These are phyloP conservation scores for Aspergillus steynii DNA, from an alignment of 495 filamentous ascomycete species.

Conservation along the genomic window DNA sequence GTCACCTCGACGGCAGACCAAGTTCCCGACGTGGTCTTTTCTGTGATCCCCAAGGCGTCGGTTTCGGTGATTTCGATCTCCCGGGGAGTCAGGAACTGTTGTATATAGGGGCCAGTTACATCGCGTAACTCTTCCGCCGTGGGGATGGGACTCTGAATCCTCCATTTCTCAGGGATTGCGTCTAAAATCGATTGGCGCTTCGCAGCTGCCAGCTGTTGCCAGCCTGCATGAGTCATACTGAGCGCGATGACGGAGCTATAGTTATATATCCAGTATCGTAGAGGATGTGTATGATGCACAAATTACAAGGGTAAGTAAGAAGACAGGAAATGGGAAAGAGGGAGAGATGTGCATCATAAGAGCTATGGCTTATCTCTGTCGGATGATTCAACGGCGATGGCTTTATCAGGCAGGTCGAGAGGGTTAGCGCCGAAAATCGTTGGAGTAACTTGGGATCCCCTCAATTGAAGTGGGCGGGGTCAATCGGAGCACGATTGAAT, in stretches of 20 bases:
- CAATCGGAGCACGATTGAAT: too few species aligned
- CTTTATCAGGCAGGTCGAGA: not conserved
- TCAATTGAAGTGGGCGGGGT: too few species aligned
- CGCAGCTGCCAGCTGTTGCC: conserved; percentile 44
- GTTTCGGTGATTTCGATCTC: conserved; percentile 61
- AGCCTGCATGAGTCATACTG: conserved; percentile 30
- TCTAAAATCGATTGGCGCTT: conserved; percentile 56
- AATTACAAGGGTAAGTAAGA: too few species aligned
- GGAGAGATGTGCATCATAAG: not conserved
- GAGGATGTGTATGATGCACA: too few species aligned
- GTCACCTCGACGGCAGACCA: conserved; percentile 54
- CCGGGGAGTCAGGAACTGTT: conserved; percentile 51
- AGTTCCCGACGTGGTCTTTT: conserved; percentile 44
- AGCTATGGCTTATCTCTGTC: too few species aligned
- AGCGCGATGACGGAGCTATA: not conserved
- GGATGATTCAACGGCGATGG: not conserved
- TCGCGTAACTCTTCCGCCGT: conserved; percentile 54
- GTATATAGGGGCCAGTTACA: conserved; percentile 61
- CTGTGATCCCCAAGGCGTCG: conserved; percentile 50
- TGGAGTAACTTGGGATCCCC: too few species aligned
- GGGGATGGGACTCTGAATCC: conserved; percentile 47
- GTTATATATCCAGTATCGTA: not conserved
- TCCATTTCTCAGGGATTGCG: conserved; percentile 61
- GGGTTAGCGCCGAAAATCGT: not conserved
- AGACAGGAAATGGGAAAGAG: not conserved